A percentile compares a stretch with the other conserved stretches of the same genome.
phyloP scores from a whole-genome alignment of 805 yeast species.

The Nakazawaea populi region DNA sequence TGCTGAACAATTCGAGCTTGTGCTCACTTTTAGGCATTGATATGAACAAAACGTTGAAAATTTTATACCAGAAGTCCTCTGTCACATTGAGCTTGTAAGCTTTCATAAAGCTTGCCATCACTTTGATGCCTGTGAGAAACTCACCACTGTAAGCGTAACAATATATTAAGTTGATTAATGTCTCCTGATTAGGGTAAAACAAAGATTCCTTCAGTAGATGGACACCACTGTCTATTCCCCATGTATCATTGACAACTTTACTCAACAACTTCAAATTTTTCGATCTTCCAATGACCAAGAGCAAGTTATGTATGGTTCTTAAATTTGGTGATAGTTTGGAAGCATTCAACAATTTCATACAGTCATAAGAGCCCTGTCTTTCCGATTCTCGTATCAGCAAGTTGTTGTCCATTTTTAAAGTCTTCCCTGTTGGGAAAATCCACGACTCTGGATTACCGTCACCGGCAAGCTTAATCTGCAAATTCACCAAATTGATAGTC shows the following conservation, averaged over 20 bases:
- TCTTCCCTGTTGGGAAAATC: conserved; percentile 16
- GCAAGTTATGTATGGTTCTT: conserved; percentile 17
- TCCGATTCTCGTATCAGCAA: conserved; percentile 13
- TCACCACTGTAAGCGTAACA: conserved; percentile 24
- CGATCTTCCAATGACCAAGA: conserved; percentile 22
- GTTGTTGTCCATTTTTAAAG: conserved; percentile 10
- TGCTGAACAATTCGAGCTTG: conserved; percentile 15
- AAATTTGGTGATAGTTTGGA: conserved; percentile 14
- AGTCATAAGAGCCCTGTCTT: conserved; percentile 11
- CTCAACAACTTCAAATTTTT: conserved; percentile 20
- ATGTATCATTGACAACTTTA: conserved; percentile 18
- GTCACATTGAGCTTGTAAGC: conserved; percentile 17
- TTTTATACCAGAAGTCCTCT: conserved; percentile 20
- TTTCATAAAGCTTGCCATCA: conserved; percentile 18
- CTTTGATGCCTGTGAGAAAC: conserved; percentile 20
- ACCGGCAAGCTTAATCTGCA: conserved; percentile 19
- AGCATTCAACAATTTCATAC: conserved; percentile 10
- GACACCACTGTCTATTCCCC: conserved; percentile 19
- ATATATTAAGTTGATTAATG: conserved; percentile 21
- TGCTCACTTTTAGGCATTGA: conserved; percentile 16
- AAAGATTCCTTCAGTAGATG: conserved; percentile 3
- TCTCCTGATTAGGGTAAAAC: conserved; percentile 20
- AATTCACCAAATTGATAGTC: conserved; percentile 1
- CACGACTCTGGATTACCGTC: conserved; percentile 19
- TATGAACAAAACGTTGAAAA: conserved; percentile 20